phyloP scores from a whole-genome alignment of 2,329 filamentous ascomycete species.

The Cryphonectria naterciae region DNA sequence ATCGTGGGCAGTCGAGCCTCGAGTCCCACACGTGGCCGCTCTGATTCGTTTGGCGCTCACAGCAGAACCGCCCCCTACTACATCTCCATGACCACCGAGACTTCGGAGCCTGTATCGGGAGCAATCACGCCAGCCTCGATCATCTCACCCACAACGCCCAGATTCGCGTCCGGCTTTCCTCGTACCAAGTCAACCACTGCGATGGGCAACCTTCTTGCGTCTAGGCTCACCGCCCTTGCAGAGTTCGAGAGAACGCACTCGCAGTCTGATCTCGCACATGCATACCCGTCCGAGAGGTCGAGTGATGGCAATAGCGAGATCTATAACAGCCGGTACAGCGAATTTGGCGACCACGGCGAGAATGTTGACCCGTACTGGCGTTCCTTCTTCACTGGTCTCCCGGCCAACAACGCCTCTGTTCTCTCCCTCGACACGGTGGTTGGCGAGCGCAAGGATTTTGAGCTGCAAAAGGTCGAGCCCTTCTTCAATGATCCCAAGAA shows the following conservation, averaged over 20 bases:
- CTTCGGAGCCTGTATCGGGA: constrained; percentile 19
- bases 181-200: constrained; percentile 11
- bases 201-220: constrained; percentile 21
- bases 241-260: constrained; percentile 19
- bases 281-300: not conserved
- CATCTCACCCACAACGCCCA: not conserved
- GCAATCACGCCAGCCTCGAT: constrained; percentile 8
- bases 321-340: constrained; percentile 27
- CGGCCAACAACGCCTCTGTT: constrained; percentile 29
- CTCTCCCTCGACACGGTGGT: constrained; percentile 62
- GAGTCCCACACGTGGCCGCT: constrained; percentile 17
- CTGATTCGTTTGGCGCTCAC: constrained; percentile 2
- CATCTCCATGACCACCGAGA: not conserved
- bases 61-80: constrained; percentile 5
- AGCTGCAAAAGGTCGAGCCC: constrained; percentile 68
- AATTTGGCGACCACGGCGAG: constrained; percentile 32
- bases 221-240: constrained; percentile 16
- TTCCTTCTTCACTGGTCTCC: not conserved
- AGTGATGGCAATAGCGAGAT: not conserved
- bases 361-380: not conserved
- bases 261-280: not conserved
- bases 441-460: constrained; percentile 64
- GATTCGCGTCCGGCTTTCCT: not conserved
- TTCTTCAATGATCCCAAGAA: constrained; percentile 69
- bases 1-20: constrained; percentile 20